Percentiles rank a stretch among this genome's conserved stretches.
phyloP scores from a whole-genome alignment of 2,329 filamentous ascomycete genomes.

The Decorospora gaudefroyi region DNA sequence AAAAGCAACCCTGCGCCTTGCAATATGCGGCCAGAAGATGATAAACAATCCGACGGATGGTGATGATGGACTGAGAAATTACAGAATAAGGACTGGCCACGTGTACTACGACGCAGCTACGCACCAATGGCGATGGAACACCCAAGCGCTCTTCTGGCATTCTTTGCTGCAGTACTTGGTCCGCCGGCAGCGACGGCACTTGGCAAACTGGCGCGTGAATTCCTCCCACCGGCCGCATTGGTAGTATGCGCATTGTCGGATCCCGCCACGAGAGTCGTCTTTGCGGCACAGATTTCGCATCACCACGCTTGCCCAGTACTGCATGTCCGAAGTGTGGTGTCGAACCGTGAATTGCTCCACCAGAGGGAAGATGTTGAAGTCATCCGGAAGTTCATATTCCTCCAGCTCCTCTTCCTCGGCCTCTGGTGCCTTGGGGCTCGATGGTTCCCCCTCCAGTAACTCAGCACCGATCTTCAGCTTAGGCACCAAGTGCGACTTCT shows the following conservation, averaged over 20 bases:
- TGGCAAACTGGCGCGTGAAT: conserved; percentile 94
- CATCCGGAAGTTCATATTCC: conserved; percentile 88
- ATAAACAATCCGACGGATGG: conserved; percentile 34
- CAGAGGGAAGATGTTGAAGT: conserved; percentile 97
- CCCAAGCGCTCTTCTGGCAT: conserved; percentile 98
- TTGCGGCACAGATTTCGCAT: conserved; percentile 99
- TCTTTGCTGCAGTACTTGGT: conserved; percentile 99
- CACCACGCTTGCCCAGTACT: conserved; percentile 98
- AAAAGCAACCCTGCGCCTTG: conserved; percentile 46
- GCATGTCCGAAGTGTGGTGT: conserved; percentile 95
- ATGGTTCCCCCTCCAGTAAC: conserved; percentile 72
- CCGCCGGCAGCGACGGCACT: conserved; percentile 91
- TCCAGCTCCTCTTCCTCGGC: conserved; percentile 73
- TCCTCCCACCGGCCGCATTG: conserved; percentile 99
- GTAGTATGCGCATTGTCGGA: conserved; percentile 96
- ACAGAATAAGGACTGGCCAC: conserved; percentile 24
- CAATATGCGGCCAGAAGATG: conserved; percentile 49
- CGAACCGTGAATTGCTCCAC: conserved; percentile 98
- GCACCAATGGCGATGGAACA: conserved; percentile 98
- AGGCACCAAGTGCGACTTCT: conserved; percentile 90
- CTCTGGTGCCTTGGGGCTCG: conserved; percentile 42
- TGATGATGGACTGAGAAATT: conserved; percentile 32
- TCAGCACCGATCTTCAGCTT: conserved; percentile 88
- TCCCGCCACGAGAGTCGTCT: conserved; percentile 91
- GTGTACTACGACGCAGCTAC: conserved; percentile 65